Conservation (phyloP, 805 yeast genomes). For the Isabelozyma pseudorhagii region DNA sequence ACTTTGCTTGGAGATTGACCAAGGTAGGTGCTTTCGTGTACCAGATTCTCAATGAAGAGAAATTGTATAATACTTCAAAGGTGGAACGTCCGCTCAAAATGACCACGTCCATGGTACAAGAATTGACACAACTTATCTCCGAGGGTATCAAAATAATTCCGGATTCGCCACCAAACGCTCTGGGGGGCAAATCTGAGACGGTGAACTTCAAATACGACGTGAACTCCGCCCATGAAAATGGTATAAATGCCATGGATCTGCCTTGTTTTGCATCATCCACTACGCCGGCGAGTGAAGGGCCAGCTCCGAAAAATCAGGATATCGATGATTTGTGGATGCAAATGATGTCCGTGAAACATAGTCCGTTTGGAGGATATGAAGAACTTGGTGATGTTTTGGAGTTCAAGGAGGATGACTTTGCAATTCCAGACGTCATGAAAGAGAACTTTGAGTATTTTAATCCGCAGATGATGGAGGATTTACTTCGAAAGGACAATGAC, state of each 20-base stretch:
- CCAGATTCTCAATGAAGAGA: slow-evolving; percentile 2
- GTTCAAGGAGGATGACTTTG: too few species aligned
- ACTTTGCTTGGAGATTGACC: slow-evolving; percentile 25
- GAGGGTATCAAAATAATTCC: background rate
- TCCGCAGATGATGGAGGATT: too few species aligned
- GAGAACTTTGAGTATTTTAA: too few species aligned
- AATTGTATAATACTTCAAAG: slow-evolving; percentile 4
- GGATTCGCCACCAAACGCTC: background rate
- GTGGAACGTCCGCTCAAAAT: slow-evolving; percentile 6
- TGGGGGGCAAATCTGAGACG: background rate
- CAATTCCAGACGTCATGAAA: too few species aligned
- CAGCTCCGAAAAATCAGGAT: slow-evolving; percentile 1
- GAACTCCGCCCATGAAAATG: background rate
- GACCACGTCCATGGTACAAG: slow-evolving; percentile 2
- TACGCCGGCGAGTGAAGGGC: background rate
- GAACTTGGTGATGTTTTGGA: too few species aligned
- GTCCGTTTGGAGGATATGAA: too few species aligned
- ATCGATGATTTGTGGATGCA: slow-evolving; percentile 17
- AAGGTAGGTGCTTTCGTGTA: slow-evolving; percentile 19
- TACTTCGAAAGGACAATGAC: too few species aligned
- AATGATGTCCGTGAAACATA: background rate
- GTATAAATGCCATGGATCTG: background rate
- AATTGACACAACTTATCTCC: background rate
- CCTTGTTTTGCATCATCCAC: background rate
- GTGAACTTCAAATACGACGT: background rate